These are phyloP conservation scores for Pseudocercospora cruenta DNA, from an alignment of 2,329 filamentous ascomycete genomes.

Conservation along the genomic window DNA sequence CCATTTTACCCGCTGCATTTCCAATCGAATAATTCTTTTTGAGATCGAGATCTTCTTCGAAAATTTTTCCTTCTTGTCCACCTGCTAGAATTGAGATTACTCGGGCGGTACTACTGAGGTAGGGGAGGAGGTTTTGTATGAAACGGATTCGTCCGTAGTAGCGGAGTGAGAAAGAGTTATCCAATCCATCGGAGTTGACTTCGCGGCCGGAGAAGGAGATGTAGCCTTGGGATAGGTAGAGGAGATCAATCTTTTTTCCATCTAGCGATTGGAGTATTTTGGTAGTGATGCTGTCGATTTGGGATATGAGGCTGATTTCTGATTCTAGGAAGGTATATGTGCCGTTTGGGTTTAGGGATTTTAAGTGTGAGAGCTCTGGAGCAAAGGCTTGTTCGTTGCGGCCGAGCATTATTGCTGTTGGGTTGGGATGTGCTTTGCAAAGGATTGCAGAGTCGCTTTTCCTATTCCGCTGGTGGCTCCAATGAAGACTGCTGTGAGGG, in stretches of 20 bases:
- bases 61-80: constrained; percentile 29
- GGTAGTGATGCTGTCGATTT: constrained; percentile 41
- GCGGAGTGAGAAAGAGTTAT: constrained; percentile 27
- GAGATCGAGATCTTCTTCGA: constrained; percentile 29
- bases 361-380: constrained; percentile 15
- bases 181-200: constrained; percentile 30
- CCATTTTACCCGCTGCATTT: constrained; percentile 20
- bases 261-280: constrained; percentile 35
- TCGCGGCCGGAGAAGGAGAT: constrained; percentile 38
- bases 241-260: constrained; percentile 41
- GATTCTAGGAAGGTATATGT: constrained; percentile 24
- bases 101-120: constrained; percentile 17
- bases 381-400: constrained; percentile 23
- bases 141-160: constrained; percentile 35
- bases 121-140: constrained; percentile 22
- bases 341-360: constrained; percentile 19
- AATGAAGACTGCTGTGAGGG: constrained; percentile 30
- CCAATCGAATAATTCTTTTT: constrained; percentile 22
- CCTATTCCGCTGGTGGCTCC: constrained; percentile 34
- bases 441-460: constrained; percentile 26
- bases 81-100: constrained; percentile 30
- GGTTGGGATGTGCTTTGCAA: constrained; percentile 24
- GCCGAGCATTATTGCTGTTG: constrained; percentile 28
- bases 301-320: constrained; percentile 43
- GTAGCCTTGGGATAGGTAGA: constrained; percentile 46